Evolutionary conservation across 352 stramenopile genomes (phyloP), one percentile per base, ranked within the genome.

Genomic region (Phytophthora quininea): DNA sequence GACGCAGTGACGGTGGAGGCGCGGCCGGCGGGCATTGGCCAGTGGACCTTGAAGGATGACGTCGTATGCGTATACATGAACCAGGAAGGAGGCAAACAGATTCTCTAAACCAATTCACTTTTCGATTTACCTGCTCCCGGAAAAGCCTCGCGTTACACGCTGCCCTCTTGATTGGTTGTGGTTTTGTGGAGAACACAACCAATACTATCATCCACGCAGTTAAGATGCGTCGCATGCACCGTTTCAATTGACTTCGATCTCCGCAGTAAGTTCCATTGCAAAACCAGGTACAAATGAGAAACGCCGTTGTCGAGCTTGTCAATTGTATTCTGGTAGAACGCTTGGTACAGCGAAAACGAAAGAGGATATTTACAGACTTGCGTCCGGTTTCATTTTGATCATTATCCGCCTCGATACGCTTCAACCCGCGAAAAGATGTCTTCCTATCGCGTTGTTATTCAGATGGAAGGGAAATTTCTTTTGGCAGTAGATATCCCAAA

Each of bases 211-310:
- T 55, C 62, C 43, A 66, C 66, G 56, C 55, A 51, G 2, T 66
- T 8, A 2, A 63, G 11, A 68, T 50, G n/a, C 48, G 63, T 15
- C 0, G 63, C n/a, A 27, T 71, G 64, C 27, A 52, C 62, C 24
- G 48, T 67, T 27, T 58, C 30, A 24, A 67, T 57, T 3, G 45
- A 67, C 3, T 64, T 64, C 4, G 58, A 67, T 4, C 64, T 52
- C 9, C 64, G 67, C 64, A 72, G 63, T 0, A 67, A 14, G 35
- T 72, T 67, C 64, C 64, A 67, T 60, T 72, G 64, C 0, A 58
- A 64, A 29, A 45, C 60, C 4, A 72, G 58, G 42, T 67, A 72
- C 8, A 63, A 47, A 56, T 67, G 64, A 24, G 64, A 14, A 62
- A 73, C 64, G 1, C 49, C 58, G 40, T 11, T 9, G 40, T 58